These are phyloP conservation scores for Chiua sp. DNA, from an alignment of 1,284 basidiomycete species.

Conservation along the genomic window DNA sequence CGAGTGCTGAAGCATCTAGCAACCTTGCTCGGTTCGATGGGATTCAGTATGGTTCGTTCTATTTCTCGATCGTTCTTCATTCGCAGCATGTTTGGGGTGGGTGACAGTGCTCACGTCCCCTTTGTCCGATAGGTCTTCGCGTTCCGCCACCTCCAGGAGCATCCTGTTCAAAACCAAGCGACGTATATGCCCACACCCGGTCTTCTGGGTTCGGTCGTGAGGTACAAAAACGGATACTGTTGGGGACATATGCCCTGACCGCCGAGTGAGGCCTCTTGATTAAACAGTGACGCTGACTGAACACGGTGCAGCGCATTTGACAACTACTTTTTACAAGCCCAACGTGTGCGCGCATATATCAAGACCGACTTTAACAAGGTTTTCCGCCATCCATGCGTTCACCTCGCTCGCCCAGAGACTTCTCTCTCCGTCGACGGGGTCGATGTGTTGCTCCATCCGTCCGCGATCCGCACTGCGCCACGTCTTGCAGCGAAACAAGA, in stretches of 20 bases:
- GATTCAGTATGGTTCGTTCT: conserved; percentile 64
- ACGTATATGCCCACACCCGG: conserved; percentile 65
- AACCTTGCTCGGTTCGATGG: conserved; percentile 94
- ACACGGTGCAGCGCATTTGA: conserved; percentile 78
- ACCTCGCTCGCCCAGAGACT: conserved; percentile 40
- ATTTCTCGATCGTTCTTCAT: neutral
- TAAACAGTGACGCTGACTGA: neutral
- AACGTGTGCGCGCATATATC: conserved; percentile 76
- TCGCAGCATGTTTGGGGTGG: too few species aligned
- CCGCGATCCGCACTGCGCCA: conserved; percentile 83
- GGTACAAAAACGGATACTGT: conserved; percentile 86
- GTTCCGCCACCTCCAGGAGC: conserved; percentile 47
- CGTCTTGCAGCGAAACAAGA: conserved; percentile 39
- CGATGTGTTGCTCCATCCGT: conserved; percentile 87
- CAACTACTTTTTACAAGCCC: conserved; percentile 95
- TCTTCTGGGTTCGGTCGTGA: conserved; percentile 82
- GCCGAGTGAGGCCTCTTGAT: conserved; percentile 74
- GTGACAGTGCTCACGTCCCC: neutral
- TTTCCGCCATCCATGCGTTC: conserved; percentile 63
- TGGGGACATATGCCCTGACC: conserved; percentile 92
- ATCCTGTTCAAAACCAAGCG: conserved; percentile 49
- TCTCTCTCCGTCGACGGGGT: conserved; percentile 48
- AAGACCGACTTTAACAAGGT: conserved; percentile 76
- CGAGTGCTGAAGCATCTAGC: conserved; percentile 93
- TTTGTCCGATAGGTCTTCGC: conserved; percentile 49